Evolutionary conservation across 345 rosid species (phyloP).

Genomic region (Limnanthes douglasii): DNA sequence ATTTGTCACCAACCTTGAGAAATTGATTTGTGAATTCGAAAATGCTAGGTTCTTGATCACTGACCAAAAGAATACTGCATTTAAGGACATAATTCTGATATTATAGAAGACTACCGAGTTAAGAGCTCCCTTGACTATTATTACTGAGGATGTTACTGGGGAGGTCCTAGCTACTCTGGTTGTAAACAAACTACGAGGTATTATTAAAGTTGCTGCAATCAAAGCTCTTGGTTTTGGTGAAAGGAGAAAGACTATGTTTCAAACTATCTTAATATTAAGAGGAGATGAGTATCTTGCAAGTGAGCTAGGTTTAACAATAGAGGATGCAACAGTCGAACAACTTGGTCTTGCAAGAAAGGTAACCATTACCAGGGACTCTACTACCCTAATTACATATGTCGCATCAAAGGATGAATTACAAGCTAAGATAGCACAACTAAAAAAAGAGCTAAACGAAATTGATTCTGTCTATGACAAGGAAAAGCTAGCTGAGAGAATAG

Average conservation of each 20-base stretch:
- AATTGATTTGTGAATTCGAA: constrained; percentile 81
- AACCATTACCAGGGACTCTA: constrained; percentile 63
- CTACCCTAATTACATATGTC: constrained; percentile 81
- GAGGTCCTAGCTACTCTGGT: constrained; percentile 95
- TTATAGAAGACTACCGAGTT: constrained; percentile 88
- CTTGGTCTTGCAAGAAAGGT: constrained; percentile 84
- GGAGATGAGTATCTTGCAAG: constrained; percentile 90
- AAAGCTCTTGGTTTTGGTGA: constrained; percentile 98
- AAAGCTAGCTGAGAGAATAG: constrained; percentile 92
- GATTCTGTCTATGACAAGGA: constrained; percentile 83
- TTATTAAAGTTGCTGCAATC: constrained; percentile 81
- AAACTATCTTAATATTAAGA: constrained; percentile 90
- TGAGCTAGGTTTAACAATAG: constrained; percentile 70
- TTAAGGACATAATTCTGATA: constrained; percentile 84
- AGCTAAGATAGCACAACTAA: constrained; percentile 64
- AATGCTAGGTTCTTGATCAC: constrained; percentile 84
- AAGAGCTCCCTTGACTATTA: constrained; percentile 79
- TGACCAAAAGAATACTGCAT: constrained; percentile 85
- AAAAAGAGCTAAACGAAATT: constrained; percentile 75
- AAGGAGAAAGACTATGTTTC: constrained; percentile 92
- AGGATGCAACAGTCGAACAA: constrained; percentile 65
- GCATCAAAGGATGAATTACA: constrained; percentile 90
- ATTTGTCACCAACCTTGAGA: constrained; percentile 89
- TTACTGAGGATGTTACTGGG: constrained; percentile 95
- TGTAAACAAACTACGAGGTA: constrained; percentile 89